Evolutionary conservation across 371 early-diverging fungal genomes (phyloP), one percentile per base, ranked within the genome.

Genomic region (Mortierella sp.): DNA sequence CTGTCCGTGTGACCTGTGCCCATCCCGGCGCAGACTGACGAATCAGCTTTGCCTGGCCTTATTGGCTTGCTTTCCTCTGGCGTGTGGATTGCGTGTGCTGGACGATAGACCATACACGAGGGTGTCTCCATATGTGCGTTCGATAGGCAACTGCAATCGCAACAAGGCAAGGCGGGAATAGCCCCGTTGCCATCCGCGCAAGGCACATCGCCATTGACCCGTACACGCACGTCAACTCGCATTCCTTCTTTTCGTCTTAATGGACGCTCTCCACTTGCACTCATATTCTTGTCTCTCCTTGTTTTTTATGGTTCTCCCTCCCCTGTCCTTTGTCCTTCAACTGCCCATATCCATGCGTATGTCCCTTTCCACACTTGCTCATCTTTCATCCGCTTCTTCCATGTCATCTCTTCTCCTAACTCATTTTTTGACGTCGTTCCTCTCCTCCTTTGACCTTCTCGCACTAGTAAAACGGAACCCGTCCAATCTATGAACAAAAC

Each of bases 1-100:
- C 13, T 14, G 61, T 61, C 61, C 61, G 61, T 61, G 61, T 61
- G 61, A 61, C 61, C 61, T 61, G 19, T 61, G 61, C 61, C 61
- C 61, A 61, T 61, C 61, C 61, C 34, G 61, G 61, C 19, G 16
- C 61, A 34, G 19, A 31, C 61, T 61, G 61, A 61, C 61, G 61
- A 61, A 61, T 61, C 61, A 54, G 43, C 50, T 50, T n/a, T 5
- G 5, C 53, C 2, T 24, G 5, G 19, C 24, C 24, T 53, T 24
- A 53, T 0, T 53, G 3, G 6, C n/a, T n/a, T n/a, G 6, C 54
- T 54, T n/a, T 24, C n/a, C n/a, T 54, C n/a, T 54, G 10, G 2
- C 9, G 54, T n/a, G 9, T 24, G 54, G 54, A 21, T n/a, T 40
- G 43, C 6, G 43, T 40, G 2, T 40, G 43, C 43, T 40, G 43